These are phyloP conservation scores for Saturnispora gosingensis DNA, from an alignment of 805 yeast species.

Conservation along the genomic window DNA sequence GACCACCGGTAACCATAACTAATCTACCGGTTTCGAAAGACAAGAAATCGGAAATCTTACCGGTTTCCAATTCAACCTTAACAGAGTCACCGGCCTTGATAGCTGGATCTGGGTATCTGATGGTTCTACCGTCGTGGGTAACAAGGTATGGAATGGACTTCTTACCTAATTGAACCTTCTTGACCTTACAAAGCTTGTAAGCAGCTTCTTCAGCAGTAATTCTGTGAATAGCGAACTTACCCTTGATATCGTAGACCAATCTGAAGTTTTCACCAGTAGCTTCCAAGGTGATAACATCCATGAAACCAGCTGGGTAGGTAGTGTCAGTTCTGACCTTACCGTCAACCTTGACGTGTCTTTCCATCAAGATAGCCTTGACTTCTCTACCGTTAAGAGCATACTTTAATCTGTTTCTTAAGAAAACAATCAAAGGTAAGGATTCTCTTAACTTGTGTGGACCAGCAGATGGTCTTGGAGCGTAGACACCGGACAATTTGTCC, in stretches of 20 bases:
- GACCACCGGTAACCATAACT: conserved; percentile 95
- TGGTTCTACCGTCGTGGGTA: conserved; percentile 99
- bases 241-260: conserved; percentile 96
- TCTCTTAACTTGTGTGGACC: conserved; percentile 99
- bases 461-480: conserved; percentile 99
- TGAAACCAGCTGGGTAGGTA: conserved; percentile 99
- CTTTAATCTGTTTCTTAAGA: conserved; percentile 97
- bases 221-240: conserved; percentile 99
- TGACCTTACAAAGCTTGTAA: conserved; percentile 97
- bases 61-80: conserved; percentile 91
- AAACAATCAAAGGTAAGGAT: conserved; percentile 93
- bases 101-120: conserved; percentile 98
- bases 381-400: conserved; percentile 98
- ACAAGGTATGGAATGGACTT: conserved; percentile 97
- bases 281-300: conserved; percentile 96
- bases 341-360: conserved; percentile 96
- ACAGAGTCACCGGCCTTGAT: conserved; percentile 97
- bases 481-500: conserved; percentile 98
- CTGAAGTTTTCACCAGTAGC: conserved; percentile 99
- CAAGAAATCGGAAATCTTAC: conserved; percentile 84
- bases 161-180: conserved; percentile 97
- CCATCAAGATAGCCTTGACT: conserved; percentile 96
- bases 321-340: conserved; percentile 99
- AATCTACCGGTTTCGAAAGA: conserved; percentile 89
- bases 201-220: conserved; percentile 97